phyloP scores from a whole-genome alignment of 805 yeast genomes.

The Kurtzmaniella cleridarum region DNA sequence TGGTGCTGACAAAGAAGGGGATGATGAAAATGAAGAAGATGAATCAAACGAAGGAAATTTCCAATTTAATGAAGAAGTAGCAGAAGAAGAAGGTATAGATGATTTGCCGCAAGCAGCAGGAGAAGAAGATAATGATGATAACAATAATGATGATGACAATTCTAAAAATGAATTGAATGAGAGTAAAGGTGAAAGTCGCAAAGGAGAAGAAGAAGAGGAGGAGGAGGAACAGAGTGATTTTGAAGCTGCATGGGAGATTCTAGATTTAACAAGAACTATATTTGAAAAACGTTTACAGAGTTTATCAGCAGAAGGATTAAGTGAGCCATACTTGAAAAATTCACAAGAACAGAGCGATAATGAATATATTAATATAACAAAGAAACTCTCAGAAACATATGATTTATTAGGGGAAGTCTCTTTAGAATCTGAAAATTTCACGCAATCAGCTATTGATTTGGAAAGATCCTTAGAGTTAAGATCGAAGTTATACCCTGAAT shows the following conservation, averaged over 20 bases:
- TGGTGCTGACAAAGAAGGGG: conserved; percentile 14
- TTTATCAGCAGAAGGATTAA: conserved; percentile 5
- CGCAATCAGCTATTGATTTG: conserved; percentile 71
- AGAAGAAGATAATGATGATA: conserved; percentile 13
- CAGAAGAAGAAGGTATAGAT: conserved; percentile 16
- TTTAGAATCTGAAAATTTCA: conserved; percentile 81
- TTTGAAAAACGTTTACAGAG: conserved; percentile 43
- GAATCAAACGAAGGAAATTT: conserved; percentile 20
- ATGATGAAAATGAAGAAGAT: conserved; percentile 16
- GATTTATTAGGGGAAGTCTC: conserved; percentile 86
- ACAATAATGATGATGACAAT: conserved; percentile 9
- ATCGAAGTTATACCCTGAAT: conserved; percentile 43
- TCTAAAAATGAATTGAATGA: no score
- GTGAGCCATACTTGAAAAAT: conserved; percentile 23
- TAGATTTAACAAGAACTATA: conserved; percentile 71
- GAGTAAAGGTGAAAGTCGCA: conserved; percentile 33
- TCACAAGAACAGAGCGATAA: conserved; percentile 27
- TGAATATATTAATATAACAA: conserved; percentile 30
- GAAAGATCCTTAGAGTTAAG: conserved; percentile 51
- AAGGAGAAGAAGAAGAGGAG: conserved; percentile 48
- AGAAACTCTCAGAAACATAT: conserved; percentile 66
- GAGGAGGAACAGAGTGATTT: conserved; percentile 60
- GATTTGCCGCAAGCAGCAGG: conserved; percentile 10
- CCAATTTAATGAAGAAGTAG: conserved; percentile 23
- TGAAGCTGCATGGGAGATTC: conserved; percentile 82